A percentile compares a stretch with the other conserved stretches of the same genome.
phyloP scores from a whole-genome alignment of 108 stramenopile species.

The Pseudonitzschia multiseries region DNA sequence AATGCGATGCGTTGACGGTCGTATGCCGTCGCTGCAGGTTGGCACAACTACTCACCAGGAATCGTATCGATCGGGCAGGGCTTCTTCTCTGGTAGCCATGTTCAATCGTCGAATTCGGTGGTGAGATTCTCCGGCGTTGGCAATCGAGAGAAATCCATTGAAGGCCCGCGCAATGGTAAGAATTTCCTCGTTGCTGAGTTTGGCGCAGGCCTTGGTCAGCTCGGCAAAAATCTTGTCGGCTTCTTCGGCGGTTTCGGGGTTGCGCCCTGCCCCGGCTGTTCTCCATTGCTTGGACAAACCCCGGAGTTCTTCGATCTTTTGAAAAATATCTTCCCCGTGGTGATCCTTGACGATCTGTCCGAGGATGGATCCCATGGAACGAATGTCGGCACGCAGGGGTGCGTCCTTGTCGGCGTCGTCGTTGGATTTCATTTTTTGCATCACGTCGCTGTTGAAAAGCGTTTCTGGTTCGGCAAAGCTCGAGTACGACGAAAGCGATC shows the following conservation, averaged over 20 bases:
- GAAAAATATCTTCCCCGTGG: slow-evolving; percentile 58
- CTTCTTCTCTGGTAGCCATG: slow-evolving; percentile 21
- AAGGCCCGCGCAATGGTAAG: slow-evolving; percentile 67
- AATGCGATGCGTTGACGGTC: no score
- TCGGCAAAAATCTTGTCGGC: slow-evolving; percentile 46
- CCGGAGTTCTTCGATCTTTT: slow-evolving; percentile 71
- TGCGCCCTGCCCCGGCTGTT: slow-evolving; percentile 47
- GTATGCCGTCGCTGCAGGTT: not conserved
- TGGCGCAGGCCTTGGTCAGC: slow-evolving; percentile 47
- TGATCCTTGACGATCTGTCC: slow-evolving; percentile 68
- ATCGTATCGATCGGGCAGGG: slow-evolving; percentile 18
- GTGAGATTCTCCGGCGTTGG: slow-evolving; percentile 85
- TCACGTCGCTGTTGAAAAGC: not conserved
- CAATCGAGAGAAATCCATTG: slow-evolving; percentile 81
- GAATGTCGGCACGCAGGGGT: slow-evolving; percentile 68
- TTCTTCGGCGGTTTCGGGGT: slow-evolving; percentile 15
- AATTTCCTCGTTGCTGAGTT: slow-evolving; percentile 61
- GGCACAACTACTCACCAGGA: slow-evolving; percentile 1
- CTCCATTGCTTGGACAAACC: slow-evolving; percentile 61
- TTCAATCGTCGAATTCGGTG: slow-evolving; percentile 65
- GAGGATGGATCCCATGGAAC: slow-evolving; percentile 74
- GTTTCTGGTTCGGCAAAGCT: slow-evolving; percentile 17
- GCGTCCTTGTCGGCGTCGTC: slow-evolving; percentile 35
- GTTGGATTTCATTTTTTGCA: slow-evolving; percentile 3
- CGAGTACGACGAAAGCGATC: not conserved